Conservation (phyloP, 805 yeast genomes). For the Myxozyma neglecta region DNA sequence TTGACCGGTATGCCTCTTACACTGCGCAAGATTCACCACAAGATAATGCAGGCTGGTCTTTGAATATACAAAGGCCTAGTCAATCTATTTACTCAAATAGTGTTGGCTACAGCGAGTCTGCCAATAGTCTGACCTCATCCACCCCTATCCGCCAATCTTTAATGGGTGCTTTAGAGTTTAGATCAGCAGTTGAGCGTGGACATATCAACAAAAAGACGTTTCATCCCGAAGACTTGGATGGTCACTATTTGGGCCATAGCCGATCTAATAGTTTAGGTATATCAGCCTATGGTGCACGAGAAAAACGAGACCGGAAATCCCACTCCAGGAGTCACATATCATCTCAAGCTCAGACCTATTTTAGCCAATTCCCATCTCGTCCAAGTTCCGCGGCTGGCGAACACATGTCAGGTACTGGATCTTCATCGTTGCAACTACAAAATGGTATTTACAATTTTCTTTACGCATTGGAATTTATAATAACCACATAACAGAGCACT, state of each 20-base stretch:
- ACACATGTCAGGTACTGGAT: too few relatives aligned
- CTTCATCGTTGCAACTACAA: too few relatives aligned
- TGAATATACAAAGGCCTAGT: slow-evolving; percentile 2
- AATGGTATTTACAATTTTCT: too few relatives aligned
- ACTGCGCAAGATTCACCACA: slow-evolving; percentile 2
- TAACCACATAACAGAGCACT: too few relatives aligned
- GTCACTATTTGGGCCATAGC: slow-evolving; percentile 2
- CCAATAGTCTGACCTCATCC: slow-evolving; percentile 17
- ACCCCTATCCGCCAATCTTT: slow-evolving; percentile 42
- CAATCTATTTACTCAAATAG: background rate
- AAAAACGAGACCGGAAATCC: background rate
- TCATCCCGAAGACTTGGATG: slow-evolving; percentile 2
- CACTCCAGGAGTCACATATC: background rate
- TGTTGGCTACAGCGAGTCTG: slow-evolving; percentile 12
- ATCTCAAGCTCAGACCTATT: background rate
- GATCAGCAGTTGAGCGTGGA: slow-evolving; percentile 34
- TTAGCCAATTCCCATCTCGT: background rate
- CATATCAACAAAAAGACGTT: background rate
- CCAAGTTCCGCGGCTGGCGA: background rate
- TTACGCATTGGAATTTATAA: too few relatives aligned
- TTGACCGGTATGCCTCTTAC: slow-evolving; percentile 11
- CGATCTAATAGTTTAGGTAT: slow-evolving; percentile 16
- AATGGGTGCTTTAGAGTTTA: slow-evolving; percentile 44
- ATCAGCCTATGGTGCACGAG: background rate
- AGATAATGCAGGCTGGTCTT: background rate